Percentiles rank a stretch among this genome's conserved stretches.
Conservation (phyloP, 2,329 filamentous ascomycete genomes). For the Chaetomiaceae sp. region DNA sequence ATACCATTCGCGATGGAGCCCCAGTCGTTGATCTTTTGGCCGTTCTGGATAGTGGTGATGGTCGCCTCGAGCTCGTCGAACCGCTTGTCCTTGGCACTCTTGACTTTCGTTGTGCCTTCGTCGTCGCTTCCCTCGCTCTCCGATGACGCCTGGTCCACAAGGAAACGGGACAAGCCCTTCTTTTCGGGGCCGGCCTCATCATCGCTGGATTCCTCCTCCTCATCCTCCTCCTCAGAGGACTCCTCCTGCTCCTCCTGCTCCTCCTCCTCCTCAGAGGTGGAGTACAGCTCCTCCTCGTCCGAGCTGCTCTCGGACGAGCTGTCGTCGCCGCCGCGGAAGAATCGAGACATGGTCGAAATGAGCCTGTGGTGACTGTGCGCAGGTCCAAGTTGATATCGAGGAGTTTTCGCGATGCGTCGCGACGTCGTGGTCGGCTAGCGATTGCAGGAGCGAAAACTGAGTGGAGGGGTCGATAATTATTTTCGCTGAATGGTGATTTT, state of each 20-base stretch:
- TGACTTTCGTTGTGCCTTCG: constrained; percentile 79
- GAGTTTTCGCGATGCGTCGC: constrained; percentile 8
- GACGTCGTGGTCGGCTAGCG: constrained; percentile 16
- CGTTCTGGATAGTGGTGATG: constrained; percentile 90
- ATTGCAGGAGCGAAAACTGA: constrained; percentile 20
- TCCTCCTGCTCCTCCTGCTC: constrained; percentile 52
- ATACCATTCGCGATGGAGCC: constrained; percentile 82
- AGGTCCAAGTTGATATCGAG: constrained; percentile 4
- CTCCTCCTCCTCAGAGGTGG: constrained; percentile 61
- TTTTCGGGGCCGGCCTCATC: constrained; percentile 61
- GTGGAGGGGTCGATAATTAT: constrained; percentile 28
- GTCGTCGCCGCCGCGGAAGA: constrained; percentile 87
- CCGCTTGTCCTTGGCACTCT: constrained; percentile 97
- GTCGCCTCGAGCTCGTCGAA: constrained; percentile 88
- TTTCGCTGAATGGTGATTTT: constrained; percentile 28
- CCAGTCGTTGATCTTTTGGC: constrained; percentile 97
- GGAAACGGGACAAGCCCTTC: constrained; percentile 75
- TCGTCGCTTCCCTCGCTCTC: constrained; percentile 81
- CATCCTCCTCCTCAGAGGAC: constrained; percentile 48
- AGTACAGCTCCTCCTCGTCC: constrained; percentile 94
- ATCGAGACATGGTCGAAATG: constrained; percentile 70
- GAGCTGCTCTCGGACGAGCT: constrained; percentile 95
- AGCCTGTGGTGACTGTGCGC: background rate
- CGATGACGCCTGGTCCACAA: constrained; percentile 60
- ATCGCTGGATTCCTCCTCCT: constrained; percentile 54